Base-by-base conservation (phyloP, 768 basidiomycete species). In the Suillus weaverae region DNA sequence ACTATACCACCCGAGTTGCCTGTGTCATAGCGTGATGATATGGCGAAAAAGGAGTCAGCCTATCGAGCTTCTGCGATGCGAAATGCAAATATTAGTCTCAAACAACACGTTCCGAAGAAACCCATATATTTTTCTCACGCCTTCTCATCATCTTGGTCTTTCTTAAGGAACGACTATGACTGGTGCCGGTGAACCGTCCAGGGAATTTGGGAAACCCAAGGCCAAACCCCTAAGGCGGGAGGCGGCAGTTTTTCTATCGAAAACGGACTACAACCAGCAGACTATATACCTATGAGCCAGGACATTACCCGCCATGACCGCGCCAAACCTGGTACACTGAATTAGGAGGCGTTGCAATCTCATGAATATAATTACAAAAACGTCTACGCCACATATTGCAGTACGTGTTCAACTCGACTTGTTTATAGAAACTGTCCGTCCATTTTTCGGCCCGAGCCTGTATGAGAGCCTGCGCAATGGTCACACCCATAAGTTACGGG, bases 331-430 rank as follows among this genome's bases (percentile, higher is more conserved):
- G 46, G 46, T 14, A 26, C 10, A 44, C 10, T 46, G 44, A 46
- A 81, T 71, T 50, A 70, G 73, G 43, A 84, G 81, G 84, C 81
- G 84, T 0, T 79, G 79, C 66, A 80, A 77, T 46, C 79, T 76
- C 26, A 78, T 87, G 36, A 65, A 66, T 26, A 74, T 85, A 2
- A 26, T 26, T 6, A 71, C 79, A 26, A 2, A 74, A 73, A 57
- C 74, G 80, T 60, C 75, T 81, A 55, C 83, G 84, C 85, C 38
- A 50, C 14, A 50, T 50, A 22, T 48, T 13, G 11, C 26, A 50
- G 46, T 46, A 46, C 44, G 9, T 48, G 46, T 48, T 48, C 22
- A 16, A 30, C 30, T 50, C 26, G 14, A 50, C 13, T 50, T 26
- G 22, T 26, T 14, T 26, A 14, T 50, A 26, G 50, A 30, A 16